Evolutionary conservation across 148 eudicot genomes (phyloP), one percentile per base, ranked within the genome.

Genomic region (Nepenthes mirabilis): DNA sequence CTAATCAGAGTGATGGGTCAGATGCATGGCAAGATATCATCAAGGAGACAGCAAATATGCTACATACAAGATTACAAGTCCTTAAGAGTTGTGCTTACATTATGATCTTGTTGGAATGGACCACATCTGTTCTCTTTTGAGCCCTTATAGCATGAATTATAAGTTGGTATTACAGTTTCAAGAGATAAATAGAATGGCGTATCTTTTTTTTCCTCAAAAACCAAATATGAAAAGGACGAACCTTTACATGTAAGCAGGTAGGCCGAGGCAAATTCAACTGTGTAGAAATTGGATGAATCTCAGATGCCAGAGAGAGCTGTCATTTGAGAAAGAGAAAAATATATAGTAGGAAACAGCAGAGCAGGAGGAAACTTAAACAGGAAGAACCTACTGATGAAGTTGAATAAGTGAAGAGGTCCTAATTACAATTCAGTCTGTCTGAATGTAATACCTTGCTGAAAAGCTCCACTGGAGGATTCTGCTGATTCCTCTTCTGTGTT

Each of bases 71-170:
- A 33, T 40, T 36, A 53, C 3, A 9, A 37, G 33, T 56, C 10
- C 6, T 37, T n/a, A 45, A 13, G 70, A 33, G 14, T 14, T 8
- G 49, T 57, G 40, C 82, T 74, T 74, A 91, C 93, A 76, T 75
- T 75, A 65, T 61, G 71, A 64, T 67, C 72, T 67, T 69, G 80
- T 56, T 68, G 74, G 59, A 72, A 70, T 6, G 69, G 70, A 57
- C 72, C 76, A 74, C 80, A 69, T 76, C 84, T 81, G 40, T 91
- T 91, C 81, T 91, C 97, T 91, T 91, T 91, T 71, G 87, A 77
- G 54, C 84, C 88, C 97, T 87, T 77, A 50, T 62, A 72, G 52
- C 60, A 77, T 69, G 77, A 71, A 58, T 65, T 55, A 57, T 9
- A 68, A 75, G 52, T 74, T 63, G 80, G 75, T 37, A 68, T 6